Percentiles rank a stretch among this genome's conserved stretches.
phyloP scores from a whole-genome alignment of 352 stramenopile genomes.

The Elongisporangium undulatum region DNA sequence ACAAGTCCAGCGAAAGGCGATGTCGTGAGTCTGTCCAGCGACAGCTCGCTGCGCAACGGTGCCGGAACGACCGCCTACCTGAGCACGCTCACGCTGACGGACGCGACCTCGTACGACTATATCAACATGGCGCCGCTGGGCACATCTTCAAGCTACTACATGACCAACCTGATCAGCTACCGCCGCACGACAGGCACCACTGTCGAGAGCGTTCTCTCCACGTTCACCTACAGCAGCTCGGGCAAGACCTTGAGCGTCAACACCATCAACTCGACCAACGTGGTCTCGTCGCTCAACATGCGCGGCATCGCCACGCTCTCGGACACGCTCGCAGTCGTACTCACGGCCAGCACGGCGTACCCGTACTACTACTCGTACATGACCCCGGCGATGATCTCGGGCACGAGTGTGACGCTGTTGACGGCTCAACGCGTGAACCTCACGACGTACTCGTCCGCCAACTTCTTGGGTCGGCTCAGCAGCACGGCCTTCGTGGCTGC shows the following conservation, averaged over 20 bases:
- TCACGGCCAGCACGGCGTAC: constrained; percentile 15
- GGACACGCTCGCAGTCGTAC: constrained; percentile 32
- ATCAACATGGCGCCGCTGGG: constrained; percentile 50
- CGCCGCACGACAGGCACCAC: constrained; percentile 12
- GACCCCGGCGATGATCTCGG: constrained; percentile 24
- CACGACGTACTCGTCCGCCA: constrained; percentile 22
- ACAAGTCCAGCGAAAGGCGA: constrained; percentile 18
- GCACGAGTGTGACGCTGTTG: constrained; percentile 12
- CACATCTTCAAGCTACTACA: constrained; percentile 21
- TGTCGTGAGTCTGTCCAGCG: constrained; percentile 30
- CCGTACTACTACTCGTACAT: constrained; percentile 15
- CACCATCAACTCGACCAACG: constrained; percentile 13
- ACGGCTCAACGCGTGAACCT: constrained; percentile 17
- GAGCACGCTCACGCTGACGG: constrained; percentile 21
- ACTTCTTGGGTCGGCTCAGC: constrained; percentile 31
- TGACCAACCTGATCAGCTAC: constrained; percentile 54
- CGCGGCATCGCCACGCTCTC: constrained; percentile 56
- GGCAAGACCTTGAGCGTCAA: constrained; percentile 29
- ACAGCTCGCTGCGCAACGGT: constrained; percentile 36
- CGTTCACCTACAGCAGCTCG: constrained; percentile 20
- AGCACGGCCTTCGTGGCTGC: constrained; percentile 32
- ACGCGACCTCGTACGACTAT: constrained; percentile 20
- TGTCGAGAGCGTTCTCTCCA: constrained; percentile 45
- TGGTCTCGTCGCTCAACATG: constrained; percentile 19
- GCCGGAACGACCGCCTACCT: constrained; percentile 71